A percentile compares a stretch with the other conserved stretches of the same genome.
Evolutionary conservation across 176 grass and related monocot genomes (phyloP).

Genomic region (Guadua angustifolia): DNA sequence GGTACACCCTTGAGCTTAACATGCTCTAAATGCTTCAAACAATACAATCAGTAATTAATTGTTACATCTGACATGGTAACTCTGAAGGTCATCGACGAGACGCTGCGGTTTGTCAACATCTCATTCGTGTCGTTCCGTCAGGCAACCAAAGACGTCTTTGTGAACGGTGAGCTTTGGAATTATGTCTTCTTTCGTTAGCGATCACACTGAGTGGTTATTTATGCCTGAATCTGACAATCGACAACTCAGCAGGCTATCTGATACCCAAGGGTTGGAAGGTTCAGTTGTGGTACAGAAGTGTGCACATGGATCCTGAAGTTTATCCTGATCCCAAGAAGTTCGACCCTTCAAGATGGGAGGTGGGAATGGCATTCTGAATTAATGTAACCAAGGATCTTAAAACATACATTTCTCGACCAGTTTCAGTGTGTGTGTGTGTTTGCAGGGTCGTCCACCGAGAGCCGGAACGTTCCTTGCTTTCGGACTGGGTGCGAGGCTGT

Average conservation of each 20-base stretch:
- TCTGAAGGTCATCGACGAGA: conserved; percentile 80
- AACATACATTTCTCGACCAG: not conserved
- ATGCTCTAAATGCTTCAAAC: not conserved
- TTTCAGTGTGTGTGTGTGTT: not conserved
- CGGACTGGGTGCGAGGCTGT: conserved; percentile 67
- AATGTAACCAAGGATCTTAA: not conserved
- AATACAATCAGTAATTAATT: not conserved
- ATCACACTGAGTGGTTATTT: not conserved
- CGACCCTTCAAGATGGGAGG: conserved; percentile 91
- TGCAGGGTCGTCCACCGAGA: conserved; percentile 63
- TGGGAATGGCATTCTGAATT: conserved; percentile 23
- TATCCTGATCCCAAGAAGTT: conserved; percentile 74
- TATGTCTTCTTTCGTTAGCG: not conserved
- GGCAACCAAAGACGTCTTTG: conserved; percentile 59
- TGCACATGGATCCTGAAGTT: conserved; percentile 88
- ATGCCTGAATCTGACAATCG: not conserved
- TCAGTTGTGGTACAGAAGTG: conserved; percentile 85
- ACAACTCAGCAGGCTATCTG: conserved; percentile 61
- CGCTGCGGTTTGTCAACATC: conserved; percentile 77
- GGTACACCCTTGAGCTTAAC: conserved; percentile 39
- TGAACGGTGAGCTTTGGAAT: conserved; percentile 60
- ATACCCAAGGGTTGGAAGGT: conserved; percentile 90
- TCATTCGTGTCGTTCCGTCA: conserved; percentile 76
- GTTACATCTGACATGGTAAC: not conserved
- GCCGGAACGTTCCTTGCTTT: conserved; percentile 84